These are phyloP conservation scores for Kurtzmaniella fragi DNA, from an alignment of 805 yeast genomes.

Conservation along the genomic window DNA sequence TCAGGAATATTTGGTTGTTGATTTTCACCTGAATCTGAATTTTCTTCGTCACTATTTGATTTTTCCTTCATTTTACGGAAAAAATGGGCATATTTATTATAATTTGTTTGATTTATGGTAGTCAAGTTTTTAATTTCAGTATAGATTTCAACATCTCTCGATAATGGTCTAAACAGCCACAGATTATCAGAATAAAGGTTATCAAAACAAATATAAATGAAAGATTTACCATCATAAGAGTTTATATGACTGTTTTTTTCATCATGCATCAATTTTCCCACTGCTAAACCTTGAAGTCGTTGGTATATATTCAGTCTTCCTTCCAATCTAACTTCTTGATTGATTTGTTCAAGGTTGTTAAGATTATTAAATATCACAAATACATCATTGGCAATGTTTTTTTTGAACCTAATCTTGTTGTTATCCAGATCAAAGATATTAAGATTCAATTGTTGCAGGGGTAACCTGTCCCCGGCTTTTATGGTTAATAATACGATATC, in stretches of 20 bases:
- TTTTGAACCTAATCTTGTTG: conserved; percentile 27
- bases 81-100: conserved; percentile 29
- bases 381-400: conserved; percentile 25
- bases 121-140: conserved; percentile 33
- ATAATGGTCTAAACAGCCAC: conserved; percentile 34
- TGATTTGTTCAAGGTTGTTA: conserved; percentile 21
- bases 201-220: conserved; percentile 37
- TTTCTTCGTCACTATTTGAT: conserved; percentile 1
- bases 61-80: conserved; percentile 16
- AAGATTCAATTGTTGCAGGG: conserved; percentile 32
- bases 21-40: neutral
- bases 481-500: conserved; percentile 33
- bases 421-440: conserved; percentile 33
- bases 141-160: conserved; percentile 26
- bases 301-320: conserved; percentile 7
- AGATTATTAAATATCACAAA: conserved; percentile 32
- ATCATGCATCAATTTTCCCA: conserved; percentile 1
- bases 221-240: conserved; percentile 19
- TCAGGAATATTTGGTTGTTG: neutral
- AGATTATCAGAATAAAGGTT: conserved; percentile 36
- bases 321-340: conserved; percentile 5
- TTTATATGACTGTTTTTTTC: conserved; percentile 7
- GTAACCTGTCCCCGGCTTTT: conserved; percentile 23
- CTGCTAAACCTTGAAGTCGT: conserved; percentile 2
- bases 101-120: conserved; percentile 30